A percentile compares a stretch with the other conserved stretches of the same genome.
Evolutionary conservation across 2,329 filamentous ascomycete genomes (phyloP).

Genomic region (Aspergillus quadrilineatus): DNA sequence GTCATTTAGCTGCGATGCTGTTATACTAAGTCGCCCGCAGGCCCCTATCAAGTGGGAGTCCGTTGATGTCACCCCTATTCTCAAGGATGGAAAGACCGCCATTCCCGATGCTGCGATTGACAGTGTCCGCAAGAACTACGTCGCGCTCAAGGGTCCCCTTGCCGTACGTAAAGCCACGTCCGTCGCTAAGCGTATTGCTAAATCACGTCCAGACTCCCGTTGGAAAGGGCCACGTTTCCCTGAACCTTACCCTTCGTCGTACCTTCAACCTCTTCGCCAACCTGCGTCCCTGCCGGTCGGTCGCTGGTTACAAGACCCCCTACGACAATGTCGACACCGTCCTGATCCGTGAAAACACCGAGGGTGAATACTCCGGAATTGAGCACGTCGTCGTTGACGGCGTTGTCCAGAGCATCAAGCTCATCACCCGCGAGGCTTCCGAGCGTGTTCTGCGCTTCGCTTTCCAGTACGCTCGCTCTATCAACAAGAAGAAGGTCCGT

Average conservation of each 20-base stretch:
- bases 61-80: constrained; percentile 87
- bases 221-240: constrained; percentile 97
- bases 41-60: constrained; percentile 95
- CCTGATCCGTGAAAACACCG: constrained; percentile 98
- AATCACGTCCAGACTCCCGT: constrained; percentile 69
- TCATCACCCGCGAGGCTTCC: constrained; percentile 91
- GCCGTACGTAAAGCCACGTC: constrained; percentile 61
- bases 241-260: constrained; percentile 96
- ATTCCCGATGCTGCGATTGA: constrained; percentile 91
- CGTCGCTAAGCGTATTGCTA: constrained; percentile 22
- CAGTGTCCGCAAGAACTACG: constrained; percentile 92
- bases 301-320: constrained; percentile 96
- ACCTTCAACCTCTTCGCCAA: constrained; percentile 99
- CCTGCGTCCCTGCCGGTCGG: constrained; percentile 93
- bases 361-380: constrained; percentile 99
- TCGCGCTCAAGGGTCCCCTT: constrained; percentile 96
- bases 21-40: constrained; percentile 50
- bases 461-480: constrained; percentile 93
- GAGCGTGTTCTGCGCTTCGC: constrained; percentile 96
- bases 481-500: constrained; percentile 94
- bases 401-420: constrained; percentile 98
- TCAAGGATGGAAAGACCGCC: constrained; percentile 93
- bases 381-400: constrained; percentile 98
- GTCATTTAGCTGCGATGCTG: background rate
- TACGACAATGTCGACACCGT: constrained; percentile 97